phyloP scores from a whole-genome alignment of 192 early-diverging fungal species.

The Coemansia sp. region DNA sequence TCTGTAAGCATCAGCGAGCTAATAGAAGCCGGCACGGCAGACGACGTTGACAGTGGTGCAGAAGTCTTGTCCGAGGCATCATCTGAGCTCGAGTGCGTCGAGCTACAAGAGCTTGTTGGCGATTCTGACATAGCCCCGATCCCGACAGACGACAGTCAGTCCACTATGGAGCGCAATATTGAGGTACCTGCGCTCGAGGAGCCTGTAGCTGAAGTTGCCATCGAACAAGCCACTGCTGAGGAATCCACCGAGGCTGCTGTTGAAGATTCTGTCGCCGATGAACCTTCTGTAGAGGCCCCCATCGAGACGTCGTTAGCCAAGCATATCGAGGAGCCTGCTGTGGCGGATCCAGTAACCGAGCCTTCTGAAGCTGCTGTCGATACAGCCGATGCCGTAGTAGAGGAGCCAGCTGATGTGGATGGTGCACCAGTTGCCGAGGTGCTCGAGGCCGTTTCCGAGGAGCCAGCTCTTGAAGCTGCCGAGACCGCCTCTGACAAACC shows the following conservation, averaged over 20 bases:
- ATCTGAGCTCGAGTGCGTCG: conserved; percentile 1
- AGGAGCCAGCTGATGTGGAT: neutral
- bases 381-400: neutral
- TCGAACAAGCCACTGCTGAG: neutral
- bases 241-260: neutral
- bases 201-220: neutral
- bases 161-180: neutral
- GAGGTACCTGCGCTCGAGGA: conserved; percentile 13
- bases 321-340: too few relatives aligned
- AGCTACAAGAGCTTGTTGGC: neutral
- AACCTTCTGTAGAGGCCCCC: neutral
- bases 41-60: neutral
- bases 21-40: neutral
- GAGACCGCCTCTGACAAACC: neutral
- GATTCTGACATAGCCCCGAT: neutral
- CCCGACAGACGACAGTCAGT: neutral
- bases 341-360: neutral
- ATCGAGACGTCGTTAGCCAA: neutral
- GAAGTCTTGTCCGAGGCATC: neutral
- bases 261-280: neutral
- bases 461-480: too few relatives aligned
- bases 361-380: neutral
- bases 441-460: neutral
- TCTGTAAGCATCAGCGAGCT: conserved; percentile 1
- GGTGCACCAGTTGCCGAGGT: neutral